Percentiles rank a stretch among this genome's conserved stretches.
phyloP scores from a whole-genome alignment of 352 stramenopile genomes.

The Phytopythium delawarense region DNA sequence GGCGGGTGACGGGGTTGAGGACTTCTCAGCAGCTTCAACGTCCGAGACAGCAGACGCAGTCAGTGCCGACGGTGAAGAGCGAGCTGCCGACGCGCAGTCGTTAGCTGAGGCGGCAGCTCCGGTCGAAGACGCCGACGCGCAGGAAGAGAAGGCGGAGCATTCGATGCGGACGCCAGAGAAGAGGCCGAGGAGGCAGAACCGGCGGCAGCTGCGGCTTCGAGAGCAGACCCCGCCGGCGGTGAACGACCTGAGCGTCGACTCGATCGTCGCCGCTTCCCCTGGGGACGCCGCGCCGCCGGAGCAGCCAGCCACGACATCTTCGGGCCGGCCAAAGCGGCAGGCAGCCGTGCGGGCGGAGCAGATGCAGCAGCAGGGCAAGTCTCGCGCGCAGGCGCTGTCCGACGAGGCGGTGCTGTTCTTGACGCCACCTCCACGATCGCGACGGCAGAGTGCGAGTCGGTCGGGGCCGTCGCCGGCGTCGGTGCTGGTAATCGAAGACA shows the following conservation, averaged over 20 bases:
- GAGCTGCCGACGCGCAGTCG: not conserved
- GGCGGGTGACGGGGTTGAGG: not conserved
- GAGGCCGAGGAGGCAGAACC: slow-evolving; percentile 6
- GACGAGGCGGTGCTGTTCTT: slow-evolving; percentile 25
- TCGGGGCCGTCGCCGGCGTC: slow-evolving; percentile 5
- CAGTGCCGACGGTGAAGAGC: not conserved
- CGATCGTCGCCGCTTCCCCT: not conserved
- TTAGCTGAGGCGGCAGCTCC: not conserved
- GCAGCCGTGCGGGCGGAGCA: slow-evolving; percentile 48
- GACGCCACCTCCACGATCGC: slow-evolving; percentile 24
- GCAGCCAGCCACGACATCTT: slow-evolving; percentile 14
- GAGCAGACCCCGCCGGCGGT: not conserved
- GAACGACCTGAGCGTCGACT: slow-evolving; percentile 8
- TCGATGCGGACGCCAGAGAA: not conserved
- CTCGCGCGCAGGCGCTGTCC: slow-evolving; percentile 21
- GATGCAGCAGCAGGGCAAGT: slow-evolving; percentile 29
- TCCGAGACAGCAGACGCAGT: not conserved
- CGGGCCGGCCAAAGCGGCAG: slow-evolving; percentile 50
- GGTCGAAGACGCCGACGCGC: not conserved
- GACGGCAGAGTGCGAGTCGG: slow-evolving; percentile 6
- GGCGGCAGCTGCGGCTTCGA: not conserved
- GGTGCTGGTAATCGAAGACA: slow-evolving; percentile 1
- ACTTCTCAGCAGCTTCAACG: not conserved
- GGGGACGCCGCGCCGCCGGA: not conserved
- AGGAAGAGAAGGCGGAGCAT: slow-evolving; percentile 9